These are phyloP conservation scores for Ceratocystis eucalypticola DNA, from an alignment of 2,329 filamentous ascomycete genomes.

Conservation along the genomic window DNA sequence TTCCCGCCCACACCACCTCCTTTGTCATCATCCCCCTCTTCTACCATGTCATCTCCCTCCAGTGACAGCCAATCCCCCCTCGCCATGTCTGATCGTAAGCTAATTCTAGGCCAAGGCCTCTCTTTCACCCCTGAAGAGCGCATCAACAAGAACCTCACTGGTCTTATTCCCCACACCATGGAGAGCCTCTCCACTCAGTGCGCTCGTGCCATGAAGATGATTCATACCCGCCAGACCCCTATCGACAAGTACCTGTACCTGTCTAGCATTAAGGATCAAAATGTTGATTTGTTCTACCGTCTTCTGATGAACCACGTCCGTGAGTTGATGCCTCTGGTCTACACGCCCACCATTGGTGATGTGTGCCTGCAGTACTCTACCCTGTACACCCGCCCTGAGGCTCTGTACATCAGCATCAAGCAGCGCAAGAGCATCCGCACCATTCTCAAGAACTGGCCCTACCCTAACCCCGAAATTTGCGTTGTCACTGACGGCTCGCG, in stretches of 20 bases:
- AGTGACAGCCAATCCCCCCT: background rate
- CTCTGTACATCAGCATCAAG: conserved; percentile 88
- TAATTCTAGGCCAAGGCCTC: conserved; percentile 34
- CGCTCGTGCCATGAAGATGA: conserved; percentile 58
- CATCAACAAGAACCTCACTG: conserved; percentile 50
- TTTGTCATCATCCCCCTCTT: background rate
- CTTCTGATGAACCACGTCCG: conserved; percentile 63
- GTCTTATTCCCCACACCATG: conserved; percentile 51
- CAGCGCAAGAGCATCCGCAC: conserved; percentile 81
- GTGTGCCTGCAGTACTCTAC: conserved; percentile 94
- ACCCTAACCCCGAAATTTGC: conserved; percentile 80
- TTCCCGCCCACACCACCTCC: background rate
- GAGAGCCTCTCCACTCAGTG: conserved; percentile 47
- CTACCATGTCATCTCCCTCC: conserved; percentile 5
- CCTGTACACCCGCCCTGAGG: conserved; percentile 88
- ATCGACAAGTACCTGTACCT: conserved; percentile 80
- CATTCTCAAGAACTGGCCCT: conserved; percentile 88
- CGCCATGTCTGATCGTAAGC: conserved; percentile 14
- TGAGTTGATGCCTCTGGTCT: conserved; percentile 71
- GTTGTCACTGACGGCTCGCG: conserved; percentile 93
- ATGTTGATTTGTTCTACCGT: conserved; percentile 71
- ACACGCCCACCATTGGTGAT: conserved; percentile 85
- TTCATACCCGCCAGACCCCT: conserved; percentile 52
- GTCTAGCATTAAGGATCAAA: conserved; percentile 59
- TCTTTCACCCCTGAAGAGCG: conserved; percentile 53